Evolutionary conservation across 805 yeast species (phyloP), one percentile per base, ranked within the genome.

Genomic region (Priceomyces carsonii): DNA sequence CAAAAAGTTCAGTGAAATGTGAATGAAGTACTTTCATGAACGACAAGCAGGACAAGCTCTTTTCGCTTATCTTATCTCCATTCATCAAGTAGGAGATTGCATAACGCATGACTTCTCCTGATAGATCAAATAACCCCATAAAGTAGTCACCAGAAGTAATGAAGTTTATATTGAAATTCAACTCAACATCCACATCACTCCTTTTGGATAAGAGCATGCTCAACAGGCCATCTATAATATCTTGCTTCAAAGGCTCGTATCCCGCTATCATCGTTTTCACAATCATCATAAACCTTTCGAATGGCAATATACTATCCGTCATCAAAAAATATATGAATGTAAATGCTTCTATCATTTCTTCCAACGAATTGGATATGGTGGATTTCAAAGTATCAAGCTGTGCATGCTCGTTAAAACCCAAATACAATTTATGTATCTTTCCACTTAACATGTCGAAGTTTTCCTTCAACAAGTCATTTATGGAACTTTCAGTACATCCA

Each of bases 21-120:
- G 32, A 33, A 23, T 50, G 32, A 6, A 54, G 26, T 15, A 30
- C 27, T 26, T 51, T 47, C 48, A 53, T 39, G 20, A 48, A 48
- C 21, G 36, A 33, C 17, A 51, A 40, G 19, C 50, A 42, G 19
- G 25, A 19, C 29, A 44, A 29, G 5, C 38, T 38, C 8, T 37
- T 38, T 10, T 33, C 32, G 29, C 36, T 37, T 13, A 50, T 30
- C 4, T 42, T 39, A 14, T 45, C 42, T 20, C 37, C 29, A 35
- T 41, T 39, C 9, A 36, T 42, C 43, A 56, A 39, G 32, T 61
- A 51, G n/a, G 54, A 38, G 12, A 67, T 61, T 8, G 67, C 55
- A 35, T 56, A 61, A 19, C 69, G 40, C 72, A 67, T 66, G 9
- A 67, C 51, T 35, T 67, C 73, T 1, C 73, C 73, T 0, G 72